A percentile compares a stretch with the other conserved stretches of the same genome.
Evolutionary conservation across 2,329 filamentous ascomycete species (phyloP).

Genomic region (Xylaria sp.): DNA sequence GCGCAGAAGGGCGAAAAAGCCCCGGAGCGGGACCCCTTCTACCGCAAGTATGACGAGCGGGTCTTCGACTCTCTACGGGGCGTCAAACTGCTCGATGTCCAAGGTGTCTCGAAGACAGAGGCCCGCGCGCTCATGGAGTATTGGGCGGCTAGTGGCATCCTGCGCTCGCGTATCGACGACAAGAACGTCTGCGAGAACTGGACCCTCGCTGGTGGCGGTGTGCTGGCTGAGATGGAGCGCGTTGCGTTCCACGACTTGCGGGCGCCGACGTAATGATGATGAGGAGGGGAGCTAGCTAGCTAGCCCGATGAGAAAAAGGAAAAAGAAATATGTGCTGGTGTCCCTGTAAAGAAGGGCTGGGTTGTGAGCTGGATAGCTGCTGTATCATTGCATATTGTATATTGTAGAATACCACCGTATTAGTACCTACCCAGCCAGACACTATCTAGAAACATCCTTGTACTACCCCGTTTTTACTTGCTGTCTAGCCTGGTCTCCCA

Average conservation of each 20-base stretch:
- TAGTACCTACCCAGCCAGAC: not conserved
- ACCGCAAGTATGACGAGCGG: constrained; percentile 66
- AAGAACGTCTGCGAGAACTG: constrained; percentile 81
- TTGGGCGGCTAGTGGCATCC: constrained; percentile 86
- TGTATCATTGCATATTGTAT: constrained; percentile 31
- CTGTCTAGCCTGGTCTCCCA: not conserved
- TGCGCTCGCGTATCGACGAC: constrained; percentile 77
- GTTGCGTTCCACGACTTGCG: constrained; percentile 57
- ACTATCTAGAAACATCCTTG: constrained; percentile 5
- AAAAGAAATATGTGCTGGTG: not conserved
- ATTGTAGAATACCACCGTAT: constrained; percentile 37
- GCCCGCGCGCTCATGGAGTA: constrained; percentile 88
- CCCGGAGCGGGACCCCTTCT: constrained; percentile 63
- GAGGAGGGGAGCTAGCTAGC: not conserved
- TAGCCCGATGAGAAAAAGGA: not conserved
- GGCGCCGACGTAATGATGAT: constrained; percentile 21
- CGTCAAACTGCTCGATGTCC: constrained; percentile 66
- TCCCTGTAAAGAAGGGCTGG: not conserved
- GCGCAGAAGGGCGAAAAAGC: constrained; percentile 50
- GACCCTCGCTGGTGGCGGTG: constrained; percentile 82
- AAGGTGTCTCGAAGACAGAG: constrained; percentile 78
- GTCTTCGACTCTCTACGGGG: constrained; percentile 65
- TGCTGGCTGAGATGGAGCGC: constrained; percentile 85
- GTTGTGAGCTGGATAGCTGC: constrained; percentile 12
- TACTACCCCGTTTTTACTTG: constrained; percentile 12